Base-by-base conservation (phyloP, 225 moss, liverwort and hornwort genomes). In the Marchantia polymorpha region DNA sequence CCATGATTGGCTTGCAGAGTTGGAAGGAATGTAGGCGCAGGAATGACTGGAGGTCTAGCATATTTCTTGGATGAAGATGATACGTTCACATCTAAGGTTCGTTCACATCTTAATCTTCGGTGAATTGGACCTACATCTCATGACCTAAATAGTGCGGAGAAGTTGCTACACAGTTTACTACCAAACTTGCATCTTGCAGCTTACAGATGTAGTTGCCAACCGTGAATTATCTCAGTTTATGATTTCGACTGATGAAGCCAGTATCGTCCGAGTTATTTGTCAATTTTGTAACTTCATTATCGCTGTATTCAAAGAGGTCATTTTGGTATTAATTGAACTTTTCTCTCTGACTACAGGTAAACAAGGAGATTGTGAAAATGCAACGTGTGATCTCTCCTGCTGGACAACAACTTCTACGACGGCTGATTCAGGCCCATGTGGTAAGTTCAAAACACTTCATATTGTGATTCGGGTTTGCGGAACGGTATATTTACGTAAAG, bases 31-130 rank as follows among this genome's bases (percentile, higher is more conserved):
- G 91, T 92, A 26, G 94, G 81, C 83, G 92, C 94, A 53, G 91
- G 94, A 85, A 96, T 96, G 96, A 96, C 92, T 6, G 90, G 94
- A 75, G 94, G 91, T 65, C 79, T 96, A 56, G 95, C 88, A 8
- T 99, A 95, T 83, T 93, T 99, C 58, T 82, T 99, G 30, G 94
- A 96, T 83, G 92, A 96, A 84, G 91, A 96, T 79, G 84, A 81
- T 70, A 91, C 89, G 48, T 90, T 94, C 52, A 78, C 76, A 1
- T 81, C 89, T 27, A 91, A 92, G 92, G 95, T 93, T 20, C 64
- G 77, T 80, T 3, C 39, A 39, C 39, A 39, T 39, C 39, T 39
- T 39, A 39, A 39, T 39, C 39, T 39, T 39, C 39, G 39, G 3
- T 39, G 39, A 39, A 39, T 54, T 69, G 50, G 59, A 47, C 3